phyloP scores from a whole-genome alignment of 1,284 basidiomycete species.

The Pyrrhoderma noxium region DNA sequence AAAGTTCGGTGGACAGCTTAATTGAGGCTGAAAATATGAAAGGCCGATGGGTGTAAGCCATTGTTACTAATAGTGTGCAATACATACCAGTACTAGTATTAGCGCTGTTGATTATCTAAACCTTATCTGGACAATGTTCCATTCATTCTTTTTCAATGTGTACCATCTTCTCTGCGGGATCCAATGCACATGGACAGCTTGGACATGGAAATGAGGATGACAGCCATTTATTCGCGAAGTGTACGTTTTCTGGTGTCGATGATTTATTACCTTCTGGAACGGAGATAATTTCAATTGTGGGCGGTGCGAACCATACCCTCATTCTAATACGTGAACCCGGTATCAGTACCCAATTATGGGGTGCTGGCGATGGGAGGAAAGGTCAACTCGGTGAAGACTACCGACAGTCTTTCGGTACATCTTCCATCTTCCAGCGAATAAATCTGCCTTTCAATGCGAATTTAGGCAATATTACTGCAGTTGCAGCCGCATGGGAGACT shows the following conservation, averaged over 20 bases:
- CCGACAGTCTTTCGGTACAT: conserved; percentile 19
- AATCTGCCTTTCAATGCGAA: conserved; percentile 28
- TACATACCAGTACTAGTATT: not conserved
- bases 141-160: not conserved
- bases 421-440: conserved; percentile 42
- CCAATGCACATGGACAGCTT: conserved; percentile 74
- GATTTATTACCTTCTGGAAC: conserved; percentile 23
- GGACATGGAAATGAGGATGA: conserved; percentile 53
- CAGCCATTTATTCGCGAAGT: conserved; percentile 44
- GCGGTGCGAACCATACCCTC: conserved; percentile 63
- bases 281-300: conserved; percentile 37
- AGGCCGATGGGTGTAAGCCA: no score
- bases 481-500: conserved; percentile 78
- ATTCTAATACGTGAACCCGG: conserved; percentile 34
- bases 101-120: not conserved
- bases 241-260: conserved; percentile 31
- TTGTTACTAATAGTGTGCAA: no score
- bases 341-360: conserved; percentile 44
- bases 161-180: conserved; percentile 51
- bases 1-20: no score
- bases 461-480: conserved; percentile 33
- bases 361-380: conserved; percentile 51
- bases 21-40: no score
- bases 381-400: conserved; percentile 52
- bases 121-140: not conserved